Conservation (phyloP, 306 rosid species). For the Inga laurina region DNA sequence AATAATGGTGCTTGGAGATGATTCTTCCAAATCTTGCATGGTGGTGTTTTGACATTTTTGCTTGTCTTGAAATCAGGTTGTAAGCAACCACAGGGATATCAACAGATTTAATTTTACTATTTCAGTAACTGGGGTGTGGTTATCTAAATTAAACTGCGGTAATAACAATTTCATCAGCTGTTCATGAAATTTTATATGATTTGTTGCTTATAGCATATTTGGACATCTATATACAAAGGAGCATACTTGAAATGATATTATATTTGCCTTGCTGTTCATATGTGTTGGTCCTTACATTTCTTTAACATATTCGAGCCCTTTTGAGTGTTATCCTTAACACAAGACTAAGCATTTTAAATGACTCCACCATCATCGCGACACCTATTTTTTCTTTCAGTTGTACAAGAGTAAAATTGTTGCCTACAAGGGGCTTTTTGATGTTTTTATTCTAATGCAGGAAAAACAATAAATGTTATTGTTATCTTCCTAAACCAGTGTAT, state of each 20-base stretch:
- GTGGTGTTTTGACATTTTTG: background rate
- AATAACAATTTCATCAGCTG: background rate
- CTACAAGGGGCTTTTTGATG: background rate
- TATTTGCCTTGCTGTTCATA: slow-evolving; percentile 4
- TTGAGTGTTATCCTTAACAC: background rate
- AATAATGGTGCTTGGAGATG: background rate
- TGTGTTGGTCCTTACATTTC: background rate
- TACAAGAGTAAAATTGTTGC: background rate
- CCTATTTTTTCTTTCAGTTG: background rate
- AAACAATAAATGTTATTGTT: background rate
- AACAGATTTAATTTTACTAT: background rate
- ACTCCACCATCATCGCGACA: background rate
- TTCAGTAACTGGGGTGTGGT: background rate
- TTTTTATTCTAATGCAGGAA: slow-evolving; percentile 1
- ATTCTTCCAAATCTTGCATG: slow-evolving; percentile 6
- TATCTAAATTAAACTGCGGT: background rate
- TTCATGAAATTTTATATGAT: background rate
- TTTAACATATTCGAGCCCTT: background rate
- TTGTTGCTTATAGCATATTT: background rate
- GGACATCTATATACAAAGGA: slow-evolving; percentile 1
- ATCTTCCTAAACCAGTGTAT: slow-evolving; percentile 1
- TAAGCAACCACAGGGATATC: background rate
- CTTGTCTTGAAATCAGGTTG: slow-evolving; percentile 10
- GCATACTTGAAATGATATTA: background rate
- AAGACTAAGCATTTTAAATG: background rate